phyloP scores from a whole-genome alignment of 495 filamentous ascomycete species.

The Neurospora pannonica region DNA sequence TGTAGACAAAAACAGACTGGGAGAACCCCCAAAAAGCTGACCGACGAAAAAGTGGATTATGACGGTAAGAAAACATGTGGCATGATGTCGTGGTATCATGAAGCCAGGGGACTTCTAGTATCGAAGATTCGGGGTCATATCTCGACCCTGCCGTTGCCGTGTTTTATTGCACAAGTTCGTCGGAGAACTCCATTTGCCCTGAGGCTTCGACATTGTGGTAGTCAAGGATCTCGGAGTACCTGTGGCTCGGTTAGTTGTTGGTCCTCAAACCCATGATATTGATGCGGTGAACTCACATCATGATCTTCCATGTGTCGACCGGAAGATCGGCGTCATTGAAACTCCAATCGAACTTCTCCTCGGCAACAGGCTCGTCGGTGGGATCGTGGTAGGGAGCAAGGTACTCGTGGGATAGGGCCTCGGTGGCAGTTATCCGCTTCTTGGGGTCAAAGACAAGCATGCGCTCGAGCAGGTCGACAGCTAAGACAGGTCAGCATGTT shows the following conservation, averaged over 20 bases:
- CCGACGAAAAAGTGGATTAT: not conserved
- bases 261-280: not conserved
- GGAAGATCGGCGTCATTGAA: slow-evolving; percentile 98
- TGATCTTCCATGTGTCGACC: slow-evolving; percentile 99
- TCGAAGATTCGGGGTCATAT: not conserved
- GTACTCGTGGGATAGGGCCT: slow-evolving; percentile 85
- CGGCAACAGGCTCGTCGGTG: slow-evolving; percentile 86
- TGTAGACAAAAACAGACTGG: slow-evolving; percentile 4
- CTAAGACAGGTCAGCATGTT: slow-evolving; percentile 34
- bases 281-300: slow-evolving; percentile 64
- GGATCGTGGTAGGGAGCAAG: slow-evolving; percentile 95
- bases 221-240: slow-evolving; percentile 99
- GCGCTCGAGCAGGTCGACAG: slow-evolving; percentile 84
- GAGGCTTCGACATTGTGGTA: slow-evolving; percentile 86
- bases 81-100: slow-evolving; percentile 13
- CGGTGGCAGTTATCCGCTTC: slow-evolving; percentile 75
- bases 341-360: slow-evolving; percentile 99
- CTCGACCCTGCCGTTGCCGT: not conserved
- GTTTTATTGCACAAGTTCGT: slow-evolving; percentile 30
- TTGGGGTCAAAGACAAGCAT: slow-evolving; percentile 98
- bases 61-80: slow-evolving; percentile 7
- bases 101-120: slow-evolving; percentile 3
- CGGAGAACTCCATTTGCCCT: slow-evolving; percentile 15
- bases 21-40: not conserved
- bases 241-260: slow-evolving; percentile 23